phyloP scores from a whole-genome alignment of 768 basidiomycete species.

The Termitomyces heimii region DNA sequence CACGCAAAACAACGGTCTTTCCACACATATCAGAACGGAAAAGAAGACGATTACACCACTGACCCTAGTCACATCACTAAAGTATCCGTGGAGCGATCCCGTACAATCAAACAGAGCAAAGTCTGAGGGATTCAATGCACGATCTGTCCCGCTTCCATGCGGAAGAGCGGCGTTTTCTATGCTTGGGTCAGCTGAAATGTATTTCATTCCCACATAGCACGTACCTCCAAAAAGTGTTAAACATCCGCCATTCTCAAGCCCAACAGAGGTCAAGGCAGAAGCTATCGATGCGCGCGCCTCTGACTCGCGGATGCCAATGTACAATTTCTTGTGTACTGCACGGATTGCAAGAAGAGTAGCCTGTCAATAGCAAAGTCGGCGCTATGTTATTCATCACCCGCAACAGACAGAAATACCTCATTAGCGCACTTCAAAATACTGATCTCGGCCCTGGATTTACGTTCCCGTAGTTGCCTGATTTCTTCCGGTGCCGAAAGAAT shows the following conservation, averaged over 20 bases:
- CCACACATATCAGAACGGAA: background rate
- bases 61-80: slow-evolving; percentile 76
- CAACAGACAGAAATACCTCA: slow-evolving; percentile 42
- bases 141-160: slow-evolving; percentile 75
- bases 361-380: slow-evolving; percentile 29
- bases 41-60: slow-evolving; percentile 3
- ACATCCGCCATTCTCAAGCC: slow-evolving; percentile 51
- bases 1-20: slow-evolving; percentile 62
- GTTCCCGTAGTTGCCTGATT: slow-evolving; percentile 61
- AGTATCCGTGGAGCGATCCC: slow-evolving; percentile 67
- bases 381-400: background rate
- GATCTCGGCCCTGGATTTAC: slow-evolving; percentile 68
- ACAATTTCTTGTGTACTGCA: slow-evolving; percentile 51
- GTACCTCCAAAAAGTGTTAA: slow-evolving; percentile 77
- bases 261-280: slow-evolving; percentile 48
- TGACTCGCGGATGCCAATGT: slow-evolving; percentile 74
- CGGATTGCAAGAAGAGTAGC: slow-evolving; percentile 75
- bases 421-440: slow-evolving; percentile 72
- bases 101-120: slow-evolving; percentile 74
- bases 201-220: slow-evolving; percentile 1
- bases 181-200: background rate
- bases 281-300: slow-evolving; percentile 55
- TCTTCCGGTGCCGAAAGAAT: slow-evolving; percentile 48
- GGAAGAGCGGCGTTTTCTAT: slow-evolving; percentile 83
- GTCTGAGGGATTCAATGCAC: slow-evolving; percentile 47